Base-by-base conservation (phyloP, 768 basidiomycete species). In the Tulasnella sp. region DNA sequence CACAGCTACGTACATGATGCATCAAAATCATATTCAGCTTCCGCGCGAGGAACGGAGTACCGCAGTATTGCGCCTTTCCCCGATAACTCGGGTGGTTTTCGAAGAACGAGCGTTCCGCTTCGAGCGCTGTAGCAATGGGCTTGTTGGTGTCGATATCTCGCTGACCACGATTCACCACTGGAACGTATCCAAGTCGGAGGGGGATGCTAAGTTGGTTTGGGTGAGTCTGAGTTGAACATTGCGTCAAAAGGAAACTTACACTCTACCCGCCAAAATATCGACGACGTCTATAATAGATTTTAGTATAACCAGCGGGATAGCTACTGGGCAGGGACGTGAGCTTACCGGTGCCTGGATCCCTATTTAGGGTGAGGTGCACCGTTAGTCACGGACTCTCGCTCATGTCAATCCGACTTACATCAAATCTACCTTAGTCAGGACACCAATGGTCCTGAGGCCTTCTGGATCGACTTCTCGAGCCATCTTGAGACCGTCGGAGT, bases 21-120 rank as follows among this genome's bases (percentile, higher is more conserved):
- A 98, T 98, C 69, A 99, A 88, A 78, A 99, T 96, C 86, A 93
- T 90, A 80, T 98, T 98, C 69, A 97, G 88, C 82, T 95, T 96
- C 75, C 93, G 86, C 1, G 96, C 94, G 62, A 98, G 87, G 92
- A 96, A 77, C 7, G 97, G 95, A 0, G 97, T 99, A 62, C 97
- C 97, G 76, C 97, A 99, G 81, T 94, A 99, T 77, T 93, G 90
- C 1, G 94, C 87, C 81, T 98, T 98, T 79, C 89, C 87, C 78
- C 93, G 91, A 82, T 99, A 99, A 37, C 93, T 92, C 19, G 88
- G 81, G 79, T 99, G 97, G 77, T 86, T 92, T 81, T 98, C 96
- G 79, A 99, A 99, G 86, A 91, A 99, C 70, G 89, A 86, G 72
- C 90, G 88, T 80, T 99, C 97, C 76, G 86, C 84, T 41, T 98